Evolutionary conservation across 2,329 filamentous ascomycete species (phyloP).

Genomic region (Colletotrichum sp.): DNA sequence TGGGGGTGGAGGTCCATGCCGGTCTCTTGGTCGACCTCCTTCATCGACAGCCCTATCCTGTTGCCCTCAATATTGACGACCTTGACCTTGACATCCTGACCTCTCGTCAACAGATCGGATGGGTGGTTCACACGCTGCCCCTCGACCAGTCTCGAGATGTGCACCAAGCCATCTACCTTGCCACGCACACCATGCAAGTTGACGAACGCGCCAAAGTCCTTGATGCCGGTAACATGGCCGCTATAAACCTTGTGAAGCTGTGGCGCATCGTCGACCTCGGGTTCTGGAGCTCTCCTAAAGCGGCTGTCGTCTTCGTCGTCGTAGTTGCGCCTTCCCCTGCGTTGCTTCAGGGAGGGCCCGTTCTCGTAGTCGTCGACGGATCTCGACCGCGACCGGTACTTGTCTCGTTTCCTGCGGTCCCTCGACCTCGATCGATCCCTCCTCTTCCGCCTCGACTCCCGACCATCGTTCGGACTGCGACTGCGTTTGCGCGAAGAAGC

Average conservation of each 20-base stretch:
- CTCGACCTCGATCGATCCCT: constrained; percentile 46
- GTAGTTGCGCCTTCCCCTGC: constrained; percentile 42
- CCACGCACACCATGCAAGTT: constrained; percentile 87
- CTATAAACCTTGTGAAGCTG: constrained; percentile 87
- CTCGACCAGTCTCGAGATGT: constrained; percentile 87
- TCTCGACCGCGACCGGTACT: constrained; percentile 41
- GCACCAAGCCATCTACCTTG: constrained; percentile 91
- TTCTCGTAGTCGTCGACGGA: constrained; percentile 56
- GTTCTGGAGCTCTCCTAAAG: constrained; percentile 69
- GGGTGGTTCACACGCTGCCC: constrained; percentile 90
- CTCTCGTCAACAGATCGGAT: constrained; percentile 80
- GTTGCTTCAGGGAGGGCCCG: constrained; percentile 27
- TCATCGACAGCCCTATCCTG: constrained; percentile 91
- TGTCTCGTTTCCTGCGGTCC: constrained; percentile 42
- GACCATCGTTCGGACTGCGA: constrained; percentile 60
- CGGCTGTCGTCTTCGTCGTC: constrained; percentile 59
- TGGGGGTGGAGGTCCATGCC: constrained; percentile 85
- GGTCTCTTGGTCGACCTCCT: constrained; percentile 91
- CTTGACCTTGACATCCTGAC: constrained; percentile 91
- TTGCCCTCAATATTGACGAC: constrained; percentile 84
- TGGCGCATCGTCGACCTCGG: constrained; percentile 82
- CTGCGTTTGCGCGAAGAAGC: constrained; percentile 60
- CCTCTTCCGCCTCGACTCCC: constrained; percentile 46
- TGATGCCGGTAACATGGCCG: constrained; percentile 88
- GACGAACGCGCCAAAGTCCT: constrained; percentile 95